These are phyloP conservation scores for Auricularia sp. DNA, from an alignment of 768 basidiomycete species.

Conservation along the genomic window DNA sequence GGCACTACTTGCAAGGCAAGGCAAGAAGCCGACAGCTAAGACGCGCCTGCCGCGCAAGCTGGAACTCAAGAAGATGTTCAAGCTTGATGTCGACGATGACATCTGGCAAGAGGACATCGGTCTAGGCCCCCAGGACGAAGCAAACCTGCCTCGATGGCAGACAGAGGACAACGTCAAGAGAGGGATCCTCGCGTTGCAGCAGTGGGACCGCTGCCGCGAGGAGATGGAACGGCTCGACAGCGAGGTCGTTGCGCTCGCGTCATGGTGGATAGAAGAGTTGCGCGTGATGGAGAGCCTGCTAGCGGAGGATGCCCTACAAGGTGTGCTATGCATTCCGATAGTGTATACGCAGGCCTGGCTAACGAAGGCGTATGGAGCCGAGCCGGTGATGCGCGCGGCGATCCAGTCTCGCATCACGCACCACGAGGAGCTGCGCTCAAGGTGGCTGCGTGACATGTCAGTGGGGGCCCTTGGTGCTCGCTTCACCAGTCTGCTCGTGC, in stretches of 20 bases:
- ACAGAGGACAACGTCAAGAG: background rate
- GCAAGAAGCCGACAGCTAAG: background rate
- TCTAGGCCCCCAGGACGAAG: background rate
- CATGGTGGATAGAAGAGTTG: background rate
- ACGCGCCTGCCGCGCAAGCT: background rate
- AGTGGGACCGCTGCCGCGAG: background rate
- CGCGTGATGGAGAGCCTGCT: background rate
- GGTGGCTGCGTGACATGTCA: too few species aligned
- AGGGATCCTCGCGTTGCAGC: background rate
- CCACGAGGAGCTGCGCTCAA: too few species aligned
- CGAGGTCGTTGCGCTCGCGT: background rate
- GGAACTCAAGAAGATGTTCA: background rate
- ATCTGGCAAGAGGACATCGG: background rate
- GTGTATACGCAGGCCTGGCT: too few species aligned
- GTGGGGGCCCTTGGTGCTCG: too few species aligned
- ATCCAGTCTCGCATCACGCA: too few species aligned
- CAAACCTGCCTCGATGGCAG: background rate
- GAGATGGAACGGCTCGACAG: background rate
- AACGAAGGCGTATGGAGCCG: too few species aligned
- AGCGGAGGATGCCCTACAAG: too few species aligned
- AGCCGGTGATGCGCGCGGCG: too few species aligned
- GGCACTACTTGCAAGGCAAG: background rate
- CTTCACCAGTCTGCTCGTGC: too few species aligned
- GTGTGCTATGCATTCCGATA: too few species aligned
- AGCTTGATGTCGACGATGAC: background rate